Percentiles rank a stretch among this genome's conserved stretches.
Evolutionary conservation across 2,329 filamentous ascomycete species (phyloP).

Genomic region (Neonectria magnoliae): DNA sequence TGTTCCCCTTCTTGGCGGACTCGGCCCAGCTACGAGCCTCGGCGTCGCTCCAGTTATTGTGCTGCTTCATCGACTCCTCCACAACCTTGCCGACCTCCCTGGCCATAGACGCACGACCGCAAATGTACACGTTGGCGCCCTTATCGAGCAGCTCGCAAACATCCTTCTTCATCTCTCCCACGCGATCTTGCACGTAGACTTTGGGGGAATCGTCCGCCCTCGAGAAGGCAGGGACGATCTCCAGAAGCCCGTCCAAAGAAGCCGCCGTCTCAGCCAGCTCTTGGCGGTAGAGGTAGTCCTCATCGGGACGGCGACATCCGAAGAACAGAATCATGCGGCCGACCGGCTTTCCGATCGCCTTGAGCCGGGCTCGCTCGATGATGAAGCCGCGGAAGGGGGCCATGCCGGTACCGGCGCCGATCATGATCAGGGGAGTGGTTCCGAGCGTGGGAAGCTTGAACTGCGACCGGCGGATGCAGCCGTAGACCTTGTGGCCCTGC

Average conservation of each 20-base stretch:
- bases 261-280: conserved; percentile 42
- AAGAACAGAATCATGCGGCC: conserved; percentile 59
- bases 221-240: conserved; percentile 35
- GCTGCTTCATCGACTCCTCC: conserved; percentile 47
- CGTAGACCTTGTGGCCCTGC: conserved; percentile 32
- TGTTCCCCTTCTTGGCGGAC: conserved; percentile 58
- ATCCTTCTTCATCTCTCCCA: conserved; percentile 45
- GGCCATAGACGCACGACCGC: conserved; percentile 54
- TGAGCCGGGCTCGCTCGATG: conserved; percentile 35
- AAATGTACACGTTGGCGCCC: conserved; percentile 53
- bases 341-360: conserved; percentile 33
- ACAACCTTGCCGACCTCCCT: conserved; percentile 54
- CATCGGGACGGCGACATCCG: conserved; percentile 63
- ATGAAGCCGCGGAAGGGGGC: conserved; percentile 51
- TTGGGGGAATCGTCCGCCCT: conserved; percentile 22
- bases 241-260: conserved; percentile 24
- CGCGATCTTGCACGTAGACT: conserved; percentile 52
- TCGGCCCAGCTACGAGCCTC: conserved; percentile 58
- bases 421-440: conserved; percentile 60
- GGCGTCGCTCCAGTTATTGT: conserved; percentile 50
- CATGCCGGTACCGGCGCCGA: conserved; percentile 61
- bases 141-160: conserved; percentile 45
- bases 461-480: conserved; percentile 44
- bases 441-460: conserved; percentile 57
- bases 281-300: conserved; percentile 66